phyloP scores from a whole-genome alignment of 1,139 yeast genomes.

The Blastobotrys malaysiensis region DNA sequence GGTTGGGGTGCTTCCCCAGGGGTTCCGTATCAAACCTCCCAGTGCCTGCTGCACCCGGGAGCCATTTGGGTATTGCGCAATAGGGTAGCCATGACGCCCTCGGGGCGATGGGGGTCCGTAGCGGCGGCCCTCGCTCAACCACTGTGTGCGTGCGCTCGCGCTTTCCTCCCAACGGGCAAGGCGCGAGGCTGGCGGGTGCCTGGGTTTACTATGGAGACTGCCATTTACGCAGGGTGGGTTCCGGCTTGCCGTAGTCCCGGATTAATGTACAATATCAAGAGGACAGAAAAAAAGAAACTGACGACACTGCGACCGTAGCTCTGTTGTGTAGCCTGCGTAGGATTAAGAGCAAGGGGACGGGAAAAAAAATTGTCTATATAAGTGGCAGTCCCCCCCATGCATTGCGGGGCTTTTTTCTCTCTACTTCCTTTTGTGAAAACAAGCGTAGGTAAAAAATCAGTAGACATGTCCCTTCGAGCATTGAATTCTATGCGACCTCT shows the following conservation, averaged over 20 bases:
- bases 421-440: background rate
- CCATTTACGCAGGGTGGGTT: background rate
- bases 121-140: background rate
- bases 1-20: no score
- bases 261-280: background rate
- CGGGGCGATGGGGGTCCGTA: background rate
- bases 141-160: background rate
- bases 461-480: slow-evolving; percentile 10
- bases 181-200: background rate
- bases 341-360: background rate
- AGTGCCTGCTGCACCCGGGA: background rate
- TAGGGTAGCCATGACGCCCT: background rate
- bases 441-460: background rate
- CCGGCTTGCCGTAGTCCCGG: slow-evolving; percentile 1
- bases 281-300: slow-evolving; percentile 1
- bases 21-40: no score
- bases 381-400: background rate
- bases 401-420: background rate
- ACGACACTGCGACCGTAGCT: slow-evolving; percentile 1
- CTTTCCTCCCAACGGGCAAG: background rate
- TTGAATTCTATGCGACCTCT: slow-evolving; percentile 22
- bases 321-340: background rate
- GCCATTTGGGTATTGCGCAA: no score
- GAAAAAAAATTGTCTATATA: slow-evolving; percentile 2
- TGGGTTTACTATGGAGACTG: background rate